phyloP scores from a whole-genome alignment of 1,284 basidiomycete genomes.

The Tilletia walkeri region DNA sequence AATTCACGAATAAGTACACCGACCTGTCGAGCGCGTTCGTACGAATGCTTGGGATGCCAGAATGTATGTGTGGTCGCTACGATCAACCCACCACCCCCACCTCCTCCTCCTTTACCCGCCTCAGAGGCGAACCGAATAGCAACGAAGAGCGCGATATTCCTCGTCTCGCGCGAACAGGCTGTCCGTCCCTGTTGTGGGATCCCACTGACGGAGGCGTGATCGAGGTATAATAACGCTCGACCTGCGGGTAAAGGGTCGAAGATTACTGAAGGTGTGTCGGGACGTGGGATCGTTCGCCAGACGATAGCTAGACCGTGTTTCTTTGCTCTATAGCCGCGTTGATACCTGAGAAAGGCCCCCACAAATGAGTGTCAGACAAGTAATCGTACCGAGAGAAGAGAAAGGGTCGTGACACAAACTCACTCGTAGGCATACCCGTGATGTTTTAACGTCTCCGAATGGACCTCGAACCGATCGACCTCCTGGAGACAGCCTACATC shows the following conservation, averaged over 20 bases:
- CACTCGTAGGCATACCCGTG: constrained; percentile 38
- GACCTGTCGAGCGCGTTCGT: constrained; percentile 75
- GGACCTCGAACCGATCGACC: constrained; percentile 55
- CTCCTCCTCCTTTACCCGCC: constrained; percentile 2
- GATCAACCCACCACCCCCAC: constrained; percentile 61
- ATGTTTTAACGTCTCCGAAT: constrained; percentile 35
- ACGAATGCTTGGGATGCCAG: constrained; percentile 78
- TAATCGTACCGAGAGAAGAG: not conserved
- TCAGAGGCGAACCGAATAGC: constrained; percentile 28
- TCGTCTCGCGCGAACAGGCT: constrained; percentile 31
- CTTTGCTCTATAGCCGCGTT: constrained; percentile 51
- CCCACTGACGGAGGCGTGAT: constrained; percentile 17
- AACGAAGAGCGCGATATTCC: constrained; percentile 45
- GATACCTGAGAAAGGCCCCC: constrained; percentile 25
- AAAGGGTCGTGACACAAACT: not conserved
- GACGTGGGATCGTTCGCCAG: constrained; percentile 30
- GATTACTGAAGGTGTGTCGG: not conserved
- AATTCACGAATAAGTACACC: constrained; percentile 68
- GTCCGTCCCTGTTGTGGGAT: constrained; percentile 22
- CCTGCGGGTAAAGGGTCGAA: not conserved
- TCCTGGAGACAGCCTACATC: constrained; percentile 58
- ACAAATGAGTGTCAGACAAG: not conserved
- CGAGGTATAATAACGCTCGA: constrained; percentile 3
- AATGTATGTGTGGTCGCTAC: constrained; percentile 84
- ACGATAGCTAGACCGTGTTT: constrained; percentile 51